Base-by-base conservation (phyloP, 768 basidiomycete genomes). In the Kwoniella pini region DNA sequence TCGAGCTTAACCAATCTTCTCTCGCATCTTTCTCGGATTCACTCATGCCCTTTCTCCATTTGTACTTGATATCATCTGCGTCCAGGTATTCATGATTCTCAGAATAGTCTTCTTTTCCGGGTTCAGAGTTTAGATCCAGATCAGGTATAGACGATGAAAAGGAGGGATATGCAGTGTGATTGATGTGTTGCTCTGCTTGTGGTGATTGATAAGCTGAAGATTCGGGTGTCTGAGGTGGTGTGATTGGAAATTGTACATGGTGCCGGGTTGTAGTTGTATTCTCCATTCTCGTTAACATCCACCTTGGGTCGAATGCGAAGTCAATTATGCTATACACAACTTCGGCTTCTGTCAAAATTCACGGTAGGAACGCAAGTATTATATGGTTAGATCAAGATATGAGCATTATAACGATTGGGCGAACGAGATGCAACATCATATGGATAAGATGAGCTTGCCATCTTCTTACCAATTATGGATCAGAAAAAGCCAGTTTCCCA, bases 21-120 rank as follows among this genome's bases (percentile, higher is more conserved):
- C 75, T 42, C 21, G n/a, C 63, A 42, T 67, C 63, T 36, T 55
- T 63, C 45, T 72, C 70, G 15, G 64, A 30, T 12, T 51, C 44
- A 2, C 56, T 66, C 69, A 74, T 70, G 4, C 67, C 67, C 13
- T 48, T 39, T 42, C 60, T 44, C 69, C 72, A 74, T 5, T 42
- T 26, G 31, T 58, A 61, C 36, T 52, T 40, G 11, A n/a, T 39
- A 10, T 10, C 4, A 40, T 49, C 42, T 1, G 54, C 53, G 1
- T 33, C 13, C 15, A 9, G 21, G 7, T 21, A 27, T 7, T 51
- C 50, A 19, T 26, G 24, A 13, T 53, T 19, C 19, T 24, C 39
- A 50, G 33, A 19, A 7, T 28, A 12, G 1, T 54, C 15, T 31
- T 52, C 62, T 1, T 58, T 13, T 28, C 48, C 62, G 0, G 33